A percentile compares a stretch with the other conserved stretches of the same genome.
phyloP scores from a whole-genome alignment of 1,284 basidiomycete species.

The Gymnopus androsaceus region DNA sequence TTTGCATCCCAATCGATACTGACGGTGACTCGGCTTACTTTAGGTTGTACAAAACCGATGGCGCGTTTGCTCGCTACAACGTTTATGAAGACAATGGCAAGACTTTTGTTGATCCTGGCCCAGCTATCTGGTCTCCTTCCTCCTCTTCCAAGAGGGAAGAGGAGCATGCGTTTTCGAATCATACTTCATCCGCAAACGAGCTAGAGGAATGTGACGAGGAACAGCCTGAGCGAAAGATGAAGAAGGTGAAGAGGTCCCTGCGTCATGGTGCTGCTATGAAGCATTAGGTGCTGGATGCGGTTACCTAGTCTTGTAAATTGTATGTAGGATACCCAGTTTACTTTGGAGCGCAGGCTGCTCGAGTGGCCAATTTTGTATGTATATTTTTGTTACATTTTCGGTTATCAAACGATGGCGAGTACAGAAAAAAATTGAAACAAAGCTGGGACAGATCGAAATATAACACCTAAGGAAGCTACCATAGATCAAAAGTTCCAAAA shows the following conservation, averaged over 20 bases:
- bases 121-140: slow-evolving; percentile 22
- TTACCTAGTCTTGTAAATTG: too few species aligned
- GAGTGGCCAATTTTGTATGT: too few species aligned
- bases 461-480: too few species aligned
- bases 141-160: not conserved
- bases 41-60: slow-evolving; percentile 22
- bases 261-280: not conserved
- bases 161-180: not conserved
- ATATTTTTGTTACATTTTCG: too few species aligned
- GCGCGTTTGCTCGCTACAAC: slow-evolving; percentile 24
- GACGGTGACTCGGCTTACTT: not conserved
- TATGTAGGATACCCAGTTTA: too few species aligned
- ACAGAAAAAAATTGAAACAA: too few species aligned
- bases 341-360: too few species aligned
- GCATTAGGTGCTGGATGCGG: too few species aligned
- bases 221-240: not conserved
- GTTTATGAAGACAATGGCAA: slow-evolving; percentile 21
- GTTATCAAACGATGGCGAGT: too few species aligned
- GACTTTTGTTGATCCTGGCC: slow-evolving; percentile 21
- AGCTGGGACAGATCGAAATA: too few species aligned
- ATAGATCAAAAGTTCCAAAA: too few species aligned
- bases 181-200: not conserved
- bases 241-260: slow-evolving; percentile 1
- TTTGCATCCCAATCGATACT: too few species aligned
- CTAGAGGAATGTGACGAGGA: not conserved